Percentiles rank a stretch among this genome's conserved stretches.
phyloP scores from a whole-genome alignment of 1,139 yeast species.

The Pichia sp. region DNA sequence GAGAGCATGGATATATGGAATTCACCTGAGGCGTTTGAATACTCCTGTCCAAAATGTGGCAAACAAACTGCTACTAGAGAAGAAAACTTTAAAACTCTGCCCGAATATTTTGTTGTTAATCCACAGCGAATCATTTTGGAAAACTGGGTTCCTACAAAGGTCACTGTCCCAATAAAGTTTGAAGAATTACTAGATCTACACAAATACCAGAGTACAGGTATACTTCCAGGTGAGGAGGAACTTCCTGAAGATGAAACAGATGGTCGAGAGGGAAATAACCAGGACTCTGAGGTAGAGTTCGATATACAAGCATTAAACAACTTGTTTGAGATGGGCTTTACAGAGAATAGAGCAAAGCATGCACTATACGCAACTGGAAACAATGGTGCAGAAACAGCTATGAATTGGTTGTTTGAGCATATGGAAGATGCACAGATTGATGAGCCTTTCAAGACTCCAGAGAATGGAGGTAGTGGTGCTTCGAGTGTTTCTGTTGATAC shows the following conservation, averaged over 20 bases:
- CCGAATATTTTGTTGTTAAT: slow-evolving; percentile 64
- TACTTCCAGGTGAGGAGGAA: slow-evolving; percentile 40
- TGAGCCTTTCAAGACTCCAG: slow-evolving; percentile 44
- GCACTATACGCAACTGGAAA: slow-evolving; percentile 77
- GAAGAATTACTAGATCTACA: slow-evolving; percentile 37
- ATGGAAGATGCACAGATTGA: slow-evolving; percentile 83
- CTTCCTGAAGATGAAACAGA: slow-evolving; percentile 36
- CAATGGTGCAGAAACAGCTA: slow-evolving; percentile 64
- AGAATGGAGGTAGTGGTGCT: slow-evolving; percentile 3
- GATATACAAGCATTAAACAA: slow-evolving; percentile 50
- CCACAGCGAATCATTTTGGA: slow-evolving; percentile 78
- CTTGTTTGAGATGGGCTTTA: slow-evolving; percentile 83
- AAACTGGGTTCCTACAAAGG: slow-evolving; percentile 87
- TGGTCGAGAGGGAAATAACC: slow-evolving; percentile 15
- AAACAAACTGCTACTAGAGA: slow-evolving; percentile 39
- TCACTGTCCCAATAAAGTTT: slow-evolving; percentile 67
- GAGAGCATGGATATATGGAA: slow-evolving; percentile 49
- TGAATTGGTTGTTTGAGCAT: slow-evolving; percentile 88
- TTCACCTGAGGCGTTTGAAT: slow-evolving; percentile 57
- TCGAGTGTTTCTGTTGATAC: slow-evolving; percentile 26
- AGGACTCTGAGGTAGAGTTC: slow-evolving; percentile 41
- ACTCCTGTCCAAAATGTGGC: slow-evolving; percentile 60
- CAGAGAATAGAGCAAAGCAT: slow-evolving; percentile 57
- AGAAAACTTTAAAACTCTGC: slow-evolving; percentile 58
- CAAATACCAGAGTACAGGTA: slow-evolving; percentile 33